A percentile compares a stretch with the other conserved stretches of the same genome.
These are phyloP conservation scores for Allium cepa DNA, from an alignment of 106 monocot genomes.

Conservation along the genomic window DNA sequence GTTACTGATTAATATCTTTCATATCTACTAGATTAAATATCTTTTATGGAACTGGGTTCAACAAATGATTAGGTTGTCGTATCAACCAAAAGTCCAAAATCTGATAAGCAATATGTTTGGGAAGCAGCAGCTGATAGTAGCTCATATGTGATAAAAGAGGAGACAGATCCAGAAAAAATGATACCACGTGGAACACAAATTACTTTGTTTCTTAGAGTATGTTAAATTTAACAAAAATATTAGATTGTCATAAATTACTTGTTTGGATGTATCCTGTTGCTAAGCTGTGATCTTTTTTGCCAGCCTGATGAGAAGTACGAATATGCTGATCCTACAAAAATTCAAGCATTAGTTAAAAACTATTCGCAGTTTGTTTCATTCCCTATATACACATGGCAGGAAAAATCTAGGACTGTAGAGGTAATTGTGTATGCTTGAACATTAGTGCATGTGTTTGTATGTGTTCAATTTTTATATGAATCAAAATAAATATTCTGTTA, in stretches of 20 bases:
- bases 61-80: conserved; percentile 61
- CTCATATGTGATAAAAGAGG: conserved; percentile 87
- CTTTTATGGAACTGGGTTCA: neutral
- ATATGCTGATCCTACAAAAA: conserved; percentile 75
- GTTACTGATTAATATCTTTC: neutral
- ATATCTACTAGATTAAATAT: neutral
- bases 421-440: conserved; percentile 14
- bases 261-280: neutral
- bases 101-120: conserved; percentile 96
- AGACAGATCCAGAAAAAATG: conserved; percentile 79
- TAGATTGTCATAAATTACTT: neutral
- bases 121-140: conserved; percentile 92
- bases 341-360: conserved; percentile 87
- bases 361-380: conserved; percentile 99
- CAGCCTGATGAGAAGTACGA: conserved; percentile 95
- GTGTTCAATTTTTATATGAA: too few relatives aligned
- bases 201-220: conserved; percentile 77
- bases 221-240: neutral
- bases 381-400: conserved; percentile 94
- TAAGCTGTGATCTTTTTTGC: neutral
- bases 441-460: neutral
- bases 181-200: conserved; percentile 79
- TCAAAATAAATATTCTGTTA: too few relatives aligned
- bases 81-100: conserved; percentile 94
- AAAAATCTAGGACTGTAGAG: conserved; percentile 94